A percentile compares a stretch with the other conserved stretches of the same genome.
Evolutionary conservation across 768 basidiomycete species (phyloP).

Genomic region (Termitomyces sp.): DNA sequence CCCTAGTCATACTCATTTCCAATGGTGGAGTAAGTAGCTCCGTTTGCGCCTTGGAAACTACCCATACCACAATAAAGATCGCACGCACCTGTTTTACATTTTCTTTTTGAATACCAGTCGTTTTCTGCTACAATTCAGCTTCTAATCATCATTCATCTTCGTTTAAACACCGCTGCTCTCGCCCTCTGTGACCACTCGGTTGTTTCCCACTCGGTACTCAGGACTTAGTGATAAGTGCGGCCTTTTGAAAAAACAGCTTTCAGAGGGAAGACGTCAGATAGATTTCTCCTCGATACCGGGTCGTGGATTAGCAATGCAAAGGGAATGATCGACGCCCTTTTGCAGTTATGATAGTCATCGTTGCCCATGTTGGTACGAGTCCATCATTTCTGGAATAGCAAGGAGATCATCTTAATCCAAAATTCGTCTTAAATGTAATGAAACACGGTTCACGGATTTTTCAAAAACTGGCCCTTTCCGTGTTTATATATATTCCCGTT

Average conservation of each 20-base stretch:
- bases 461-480: slow-evolving; percentile 40
- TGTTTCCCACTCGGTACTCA: neutral
- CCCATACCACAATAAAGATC: neutral
- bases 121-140: neutral
- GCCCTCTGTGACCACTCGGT: neutral
- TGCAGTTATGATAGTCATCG: neutral
- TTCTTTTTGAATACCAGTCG: neutral
- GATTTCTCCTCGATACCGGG: neutral
- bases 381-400: slow-evolving; percentile 29
- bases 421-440: neutral
- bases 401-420: slow-evolving; percentile 42
- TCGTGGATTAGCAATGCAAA: no score
- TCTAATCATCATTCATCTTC: neutral
- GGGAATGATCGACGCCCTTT: neutral
- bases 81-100: neutral
- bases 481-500: slow-evolving; percentile 54
- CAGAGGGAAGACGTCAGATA: no score
- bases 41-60: neutral
- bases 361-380: neutral
- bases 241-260: neutral
- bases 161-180: neutral
- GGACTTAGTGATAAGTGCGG: neutral
- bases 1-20: neutral
- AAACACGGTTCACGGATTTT: neutral
- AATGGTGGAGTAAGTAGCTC: neutral